These are phyloP conservation scores for Aureobasidium musti DNA, from an alignment of 2,329 filamentous ascomycete species.

Conservation along the genomic window DNA sequence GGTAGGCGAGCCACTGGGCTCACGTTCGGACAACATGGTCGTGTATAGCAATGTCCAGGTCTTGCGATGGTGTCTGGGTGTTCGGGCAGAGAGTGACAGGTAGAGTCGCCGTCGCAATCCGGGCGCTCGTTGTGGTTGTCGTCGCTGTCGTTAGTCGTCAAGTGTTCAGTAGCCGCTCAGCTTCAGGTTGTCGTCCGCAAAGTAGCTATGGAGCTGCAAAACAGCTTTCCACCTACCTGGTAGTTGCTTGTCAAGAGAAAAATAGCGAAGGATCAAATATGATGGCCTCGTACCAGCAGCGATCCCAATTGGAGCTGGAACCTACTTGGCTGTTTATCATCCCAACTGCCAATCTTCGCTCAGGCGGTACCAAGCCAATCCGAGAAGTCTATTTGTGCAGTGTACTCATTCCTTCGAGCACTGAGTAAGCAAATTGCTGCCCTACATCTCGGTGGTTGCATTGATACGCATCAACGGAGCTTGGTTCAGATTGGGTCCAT, in stretches of 20 bases:
- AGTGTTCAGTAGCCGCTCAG: neutral
- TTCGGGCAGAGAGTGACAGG: neutral
- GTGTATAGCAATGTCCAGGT: neutral
- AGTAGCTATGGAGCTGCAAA: neutral
- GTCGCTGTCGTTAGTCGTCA: neutral
- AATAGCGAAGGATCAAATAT: neutral
- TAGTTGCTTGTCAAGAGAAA: neutral
- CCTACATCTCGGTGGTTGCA: neutral
- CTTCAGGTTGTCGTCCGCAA: neutral
- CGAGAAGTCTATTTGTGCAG: slow-evolving; percentile 28
- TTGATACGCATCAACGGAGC: neutral
- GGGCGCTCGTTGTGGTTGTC: neutral
- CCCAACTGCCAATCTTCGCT: slow-evolving; percentile 25
- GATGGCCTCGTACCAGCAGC: neutral
- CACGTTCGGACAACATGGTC: neutral
- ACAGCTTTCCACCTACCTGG: neutral
- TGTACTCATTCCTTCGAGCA: neutral
- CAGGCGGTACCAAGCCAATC: neutral
- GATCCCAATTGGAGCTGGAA: neutral
- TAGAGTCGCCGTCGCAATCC: neutral
- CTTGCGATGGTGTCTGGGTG: neutral
- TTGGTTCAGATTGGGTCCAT: too few species aligned
- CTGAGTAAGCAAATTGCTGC: neutral
- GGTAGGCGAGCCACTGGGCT: neutral
- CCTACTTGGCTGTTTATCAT: slow-evolving; percentile 10